A percentile compares a stretch with the other conserved stretches of the same genome.
Evolutionary conservation across 129 eudicot genomes (phyloP).

Genomic region (Apium graveolens): DNA sequence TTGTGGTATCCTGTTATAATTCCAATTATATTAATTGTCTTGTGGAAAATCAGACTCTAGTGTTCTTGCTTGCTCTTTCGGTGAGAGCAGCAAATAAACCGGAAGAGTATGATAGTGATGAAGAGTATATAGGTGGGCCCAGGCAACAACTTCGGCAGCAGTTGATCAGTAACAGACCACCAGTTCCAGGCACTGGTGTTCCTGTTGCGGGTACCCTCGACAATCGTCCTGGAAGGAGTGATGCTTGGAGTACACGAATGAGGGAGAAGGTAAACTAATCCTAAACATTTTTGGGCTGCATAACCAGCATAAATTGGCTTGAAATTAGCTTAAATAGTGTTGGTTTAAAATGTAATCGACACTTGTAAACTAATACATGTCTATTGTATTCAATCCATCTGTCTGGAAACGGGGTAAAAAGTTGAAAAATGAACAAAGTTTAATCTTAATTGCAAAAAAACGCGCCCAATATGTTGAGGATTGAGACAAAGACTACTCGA

Average conservation of each 20-base stretch:
- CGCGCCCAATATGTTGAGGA: not conserved
- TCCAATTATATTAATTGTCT: constrained; percentile 9
- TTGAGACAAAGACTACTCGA: not conserved
- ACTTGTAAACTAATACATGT: not conserved
- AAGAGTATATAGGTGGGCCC: constrained; percentile 74
- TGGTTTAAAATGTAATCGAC: not conserved
- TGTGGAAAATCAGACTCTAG: constrained; percentile 47
- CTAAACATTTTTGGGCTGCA: not conserved
- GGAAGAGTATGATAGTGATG: constrained; percentile 84
- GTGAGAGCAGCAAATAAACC: constrained; percentile 85
- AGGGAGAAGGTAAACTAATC: constrained; percentile 63
- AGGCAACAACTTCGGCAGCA: constrained; percentile 81
- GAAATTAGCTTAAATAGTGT: not conserved
- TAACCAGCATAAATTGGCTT: not conserved
- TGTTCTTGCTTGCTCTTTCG: constrained; percentile 73
- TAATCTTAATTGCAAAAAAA: not conserved
- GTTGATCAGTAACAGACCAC: constrained; percentile 49
- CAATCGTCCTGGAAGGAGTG: constrained; percentile 64
- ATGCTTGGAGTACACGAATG: constrained; percentile 98
- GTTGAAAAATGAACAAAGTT: not conserved
- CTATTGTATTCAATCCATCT: not conserved
- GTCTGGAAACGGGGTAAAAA: not conserved
- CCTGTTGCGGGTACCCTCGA: constrained; percentile 72
- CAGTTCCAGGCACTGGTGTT: constrained; percentile 51
- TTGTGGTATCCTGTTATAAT: not conserved